Conservation (phyloP, 1,284 basidiomycete genomes). For the Sanghuangporus sanghuang region DNA sequence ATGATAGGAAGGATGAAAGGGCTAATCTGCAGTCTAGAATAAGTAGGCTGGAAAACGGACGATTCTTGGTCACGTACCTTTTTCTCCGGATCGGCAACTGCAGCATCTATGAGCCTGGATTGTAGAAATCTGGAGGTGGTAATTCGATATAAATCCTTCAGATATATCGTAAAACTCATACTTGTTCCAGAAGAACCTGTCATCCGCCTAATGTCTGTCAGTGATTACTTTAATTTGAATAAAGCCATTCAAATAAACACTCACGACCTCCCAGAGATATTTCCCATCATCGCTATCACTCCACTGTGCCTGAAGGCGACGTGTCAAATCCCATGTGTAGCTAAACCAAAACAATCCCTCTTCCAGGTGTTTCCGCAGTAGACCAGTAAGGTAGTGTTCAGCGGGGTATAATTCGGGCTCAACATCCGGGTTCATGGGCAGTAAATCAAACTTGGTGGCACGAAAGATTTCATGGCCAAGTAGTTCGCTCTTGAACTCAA, state of each 20-base stretch:
- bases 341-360: slow-evolving; percentile 85
- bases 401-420: slow-evolving; percentile 76
- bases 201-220: slow-evolving; percentile 63
- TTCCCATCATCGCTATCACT: slow-evolving; percentile 45
- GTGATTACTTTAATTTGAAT: slow-evolving; percentile 11
- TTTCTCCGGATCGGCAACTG: slow-evolving; percentile 40
- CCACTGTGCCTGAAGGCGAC: slow-evolving; percentile 84
- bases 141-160: slow-evolving; percentile 8
- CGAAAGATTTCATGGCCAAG: slow-evolving; percentile 85
- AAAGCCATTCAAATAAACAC: slow-evolving; percentile 23
- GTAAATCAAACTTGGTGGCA: slow-evolving; percentile 88
- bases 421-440: slow-evolving; percentile 73
- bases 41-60: slow-evolving; percentile 6
- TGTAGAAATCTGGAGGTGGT: slow-evolving; percentile 59
- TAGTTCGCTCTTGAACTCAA: slow-evolving; percentile 75
- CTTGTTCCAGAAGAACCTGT: slow-evolving; percentile 99
- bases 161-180: slow-evolving; percentile 32
- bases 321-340: slow-evolving; percentile 89
- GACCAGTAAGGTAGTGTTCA: slow-evolving; percentile 82
- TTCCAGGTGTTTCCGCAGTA: slow-evolving; percentile 83
- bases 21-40: slow-evolving; percentile 49
- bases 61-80: slow-evolving; percentile 45
- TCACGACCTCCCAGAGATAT: slow-evolving; percentile 71
- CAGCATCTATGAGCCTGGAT: slow-evolving; percentile 65
- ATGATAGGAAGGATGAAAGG: slow-evolving; percentile 89